phyloP scores from a whole-genome alignment of 2,329 filamentous ascomycete genomes.

The Onygena corvina region DNA sequence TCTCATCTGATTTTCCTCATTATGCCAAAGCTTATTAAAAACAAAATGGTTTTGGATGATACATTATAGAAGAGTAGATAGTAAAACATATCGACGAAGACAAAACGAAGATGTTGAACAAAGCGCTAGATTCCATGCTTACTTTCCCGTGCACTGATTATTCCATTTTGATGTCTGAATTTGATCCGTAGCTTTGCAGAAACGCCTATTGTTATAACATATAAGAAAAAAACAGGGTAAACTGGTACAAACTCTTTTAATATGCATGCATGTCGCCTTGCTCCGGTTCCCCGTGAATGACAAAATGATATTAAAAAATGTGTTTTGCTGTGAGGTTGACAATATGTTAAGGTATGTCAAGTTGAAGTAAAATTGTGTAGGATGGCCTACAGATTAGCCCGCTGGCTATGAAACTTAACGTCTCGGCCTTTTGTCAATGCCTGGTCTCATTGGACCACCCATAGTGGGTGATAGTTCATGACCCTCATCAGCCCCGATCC shows the following conservation, averaged over 20 bases:
- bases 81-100: too few relatives aligned
- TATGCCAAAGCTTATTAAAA: neutral
- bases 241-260: neutral
- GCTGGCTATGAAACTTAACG: conserved; percentile 5
- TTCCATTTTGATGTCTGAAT: neutral
- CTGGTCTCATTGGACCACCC: conserved; percentile 11
- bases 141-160: neutral
- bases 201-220: neutral
- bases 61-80: neutral
- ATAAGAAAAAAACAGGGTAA: neutral
- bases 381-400: neutral
- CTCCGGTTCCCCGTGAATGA: neutral
- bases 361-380: neutral
- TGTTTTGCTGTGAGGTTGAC: neutral
- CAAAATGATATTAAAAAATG: neutral
- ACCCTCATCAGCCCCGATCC: conserved; percentile 8
- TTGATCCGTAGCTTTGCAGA: neutral
- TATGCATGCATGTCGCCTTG: neutral
- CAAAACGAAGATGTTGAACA: neutral
- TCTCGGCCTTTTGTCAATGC: conserved; percentile 20
- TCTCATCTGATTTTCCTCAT: too few relatives aligned
- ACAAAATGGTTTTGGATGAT: neutral
- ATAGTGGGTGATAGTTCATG: conserved; percentile 5
- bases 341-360: neutral
- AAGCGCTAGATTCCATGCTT: neutral